Conservation (phyloP, 495 filamentous ascomycete species). For the Viridothelium virens region DNA sequence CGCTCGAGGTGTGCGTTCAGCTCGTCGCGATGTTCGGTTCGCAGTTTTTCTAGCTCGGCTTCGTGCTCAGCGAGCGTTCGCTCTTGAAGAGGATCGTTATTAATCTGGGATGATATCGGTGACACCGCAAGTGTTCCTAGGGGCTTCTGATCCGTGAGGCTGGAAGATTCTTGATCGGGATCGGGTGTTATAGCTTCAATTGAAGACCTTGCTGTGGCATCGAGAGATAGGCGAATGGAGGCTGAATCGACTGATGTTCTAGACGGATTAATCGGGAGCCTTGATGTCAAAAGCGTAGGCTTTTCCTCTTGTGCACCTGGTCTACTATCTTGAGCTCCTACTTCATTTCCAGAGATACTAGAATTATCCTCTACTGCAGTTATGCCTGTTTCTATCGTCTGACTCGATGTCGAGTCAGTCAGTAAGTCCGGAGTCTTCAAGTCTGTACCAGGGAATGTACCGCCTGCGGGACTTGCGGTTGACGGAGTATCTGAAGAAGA, state of each 20-base stretch:
- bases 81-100: neutral
- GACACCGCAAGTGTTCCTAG: neutral
- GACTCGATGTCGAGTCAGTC: neutral
- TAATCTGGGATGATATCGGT: neutral
- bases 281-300: conserved; percentile 14
- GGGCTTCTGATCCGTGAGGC: neutral
- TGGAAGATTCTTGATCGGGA: neutral
- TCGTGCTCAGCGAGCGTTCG: conserved; percentile 17
- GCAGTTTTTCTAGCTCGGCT: conserved; percentile 41
- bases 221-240: conserved; percentile 15
- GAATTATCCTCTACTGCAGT: neutral
- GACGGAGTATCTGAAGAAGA: conserved; percentile 10
- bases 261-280: conserved; percentile 21
- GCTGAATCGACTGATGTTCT: conserved; percentile 16
- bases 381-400: conserved; percentile 6
- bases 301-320: neutral
- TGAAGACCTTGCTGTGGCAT: conserved; percentile 13
- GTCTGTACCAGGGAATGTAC: neutral
- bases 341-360: neutral
- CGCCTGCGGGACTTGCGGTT: neutral
- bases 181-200: neutral
- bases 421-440: neutral
- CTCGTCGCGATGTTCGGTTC: conserved; percentile 65
- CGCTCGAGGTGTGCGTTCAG: conserved; percentile 74
- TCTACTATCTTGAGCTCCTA: neutral